Evolutionary conservation across 225 moss, liverwort and hornwort genomes (phyloP).

Genomic region (Pseudisothecium myosuroides): DNA sequence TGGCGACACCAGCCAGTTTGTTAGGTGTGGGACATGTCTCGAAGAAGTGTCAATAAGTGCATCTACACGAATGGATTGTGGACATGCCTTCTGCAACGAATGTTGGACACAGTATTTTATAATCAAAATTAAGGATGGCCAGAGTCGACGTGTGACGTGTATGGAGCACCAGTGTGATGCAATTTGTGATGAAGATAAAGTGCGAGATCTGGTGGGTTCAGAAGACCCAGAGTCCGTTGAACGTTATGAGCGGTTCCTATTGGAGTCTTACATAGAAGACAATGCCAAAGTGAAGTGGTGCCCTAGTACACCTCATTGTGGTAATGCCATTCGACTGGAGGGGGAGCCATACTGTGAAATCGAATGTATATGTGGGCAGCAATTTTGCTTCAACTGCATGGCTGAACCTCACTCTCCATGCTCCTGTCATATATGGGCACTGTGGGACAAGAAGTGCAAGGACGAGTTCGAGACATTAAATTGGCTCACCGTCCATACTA

Average conservation of each 20-base stretch:
- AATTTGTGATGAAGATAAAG: conserved; percentile 97
- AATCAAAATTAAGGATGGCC: conserved; percentile 93
- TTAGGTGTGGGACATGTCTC: conserved; percentile 74
- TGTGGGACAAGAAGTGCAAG: conserved; percentile 98
- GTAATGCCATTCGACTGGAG: conserved; percentile 91
- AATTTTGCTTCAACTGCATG: conserved; percentile 98
- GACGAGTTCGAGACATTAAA: conserved; percentile 96
- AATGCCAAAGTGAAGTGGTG: conserved; percentile 99
- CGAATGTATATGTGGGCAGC: conserved; percentile 88
- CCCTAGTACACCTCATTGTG: conserved; percentile 93
- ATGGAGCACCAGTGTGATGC: conserved; percentile 94
- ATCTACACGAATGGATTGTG: conserved; percentile 90
- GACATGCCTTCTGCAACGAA: conserved; percentile 85
- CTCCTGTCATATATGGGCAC: conserved; percentile 93
- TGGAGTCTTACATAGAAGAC: conserved; percentile 99
- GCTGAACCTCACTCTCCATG: conserved; percentile 98
- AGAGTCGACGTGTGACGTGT: conserved; percentile 89
- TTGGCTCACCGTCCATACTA: conserved; percentile 91
- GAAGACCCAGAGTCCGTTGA: conserved; percentile 72
- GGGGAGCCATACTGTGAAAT: conserved; percentile 91
- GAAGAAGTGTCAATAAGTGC: conserved; percentile 59
- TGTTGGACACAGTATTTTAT: conserved; percentile 96
- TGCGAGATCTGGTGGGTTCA: conserved; percentile 67
- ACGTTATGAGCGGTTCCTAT: conserved; percentile 82
- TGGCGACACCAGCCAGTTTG: conserved; percentile 5